Base-by-base conservation (phyloP, 1,284 basidiomycete species). In the Cryptococcus wingfieldii region DNA sequence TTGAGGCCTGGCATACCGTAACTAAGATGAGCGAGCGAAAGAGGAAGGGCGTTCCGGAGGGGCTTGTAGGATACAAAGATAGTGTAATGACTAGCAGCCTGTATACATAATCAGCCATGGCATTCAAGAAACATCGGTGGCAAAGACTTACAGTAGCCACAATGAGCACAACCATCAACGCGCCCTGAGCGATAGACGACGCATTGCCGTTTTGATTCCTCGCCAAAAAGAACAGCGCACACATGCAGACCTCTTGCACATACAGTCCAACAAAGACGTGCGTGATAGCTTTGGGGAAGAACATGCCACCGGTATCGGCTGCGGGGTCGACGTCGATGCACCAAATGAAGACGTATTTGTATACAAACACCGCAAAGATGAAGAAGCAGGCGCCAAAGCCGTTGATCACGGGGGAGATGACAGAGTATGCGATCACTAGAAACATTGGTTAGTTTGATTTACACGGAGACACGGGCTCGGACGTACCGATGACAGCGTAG, bases 201-300 rank as follows among this genome's bases (percentile, higher is more conserved):
- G 84, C 75, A 0, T 84, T 78, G 0, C 73, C 55, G 23, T 83
- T 76, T 16, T 77, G 65, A 61, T 90, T 76, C 48, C 79, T 80
- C 0, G 86, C 84, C 4, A 96, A 80, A 85, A 96, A 95, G 82
- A 96, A 96, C 63, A 96, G 77, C 2, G 88, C 88, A 31, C 83
- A 82, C 18, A 96, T 79, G 72, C 89, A 93, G 51, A 95, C 71
- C 77, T 82, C 75, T 70, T 89, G 85, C 53, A 97, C 82, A 72
- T 96, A 97, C 67, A 94, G 64, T 4, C 92, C 95, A n/a, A 92
- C 89, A 66, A 98, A 97, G 43, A 95, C 73, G 69, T 97, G 94
- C 53, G 88, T 84, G 45, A 98, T 85, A 1, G 96, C 95, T 76
- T 88, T 90, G 46, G 93, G 93, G 81, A 95, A 98, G 82, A 98